Percentiles rank a stretch among this genome's conserved stretches.
phyloP scores from a whole-genome alignment of 305 asterid genomes.

The Fraxinus dipetala region DNA sequence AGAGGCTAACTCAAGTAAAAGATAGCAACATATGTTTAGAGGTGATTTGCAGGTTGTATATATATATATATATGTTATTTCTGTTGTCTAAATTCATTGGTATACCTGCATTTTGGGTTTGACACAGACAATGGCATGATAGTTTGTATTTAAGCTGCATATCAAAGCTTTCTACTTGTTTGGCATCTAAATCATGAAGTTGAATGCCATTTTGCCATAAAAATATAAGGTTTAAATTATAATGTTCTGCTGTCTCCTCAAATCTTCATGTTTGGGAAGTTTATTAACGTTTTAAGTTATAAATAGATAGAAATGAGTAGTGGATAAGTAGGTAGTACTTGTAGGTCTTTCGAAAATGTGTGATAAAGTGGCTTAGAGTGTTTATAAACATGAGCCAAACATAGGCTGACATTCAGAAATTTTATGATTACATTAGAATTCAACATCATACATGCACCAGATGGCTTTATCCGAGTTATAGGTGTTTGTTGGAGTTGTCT shows the following conservation, averaged over 20 bases:
- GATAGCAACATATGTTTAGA: not conserved
- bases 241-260: not conserved
- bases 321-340: not conserved
- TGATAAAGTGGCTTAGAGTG: not conserved
- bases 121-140: not conserved
- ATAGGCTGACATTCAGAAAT: not conserved
- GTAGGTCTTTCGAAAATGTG: not conserved
- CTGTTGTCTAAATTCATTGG: not conserved
- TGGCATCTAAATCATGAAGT: not conserved
- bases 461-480: not conserved
- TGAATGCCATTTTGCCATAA: not conserved
- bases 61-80: not conserved
- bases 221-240: not conserved
- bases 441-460: not conserved
- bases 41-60: not conserved
- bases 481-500: not conserved
- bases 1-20: not conserved
- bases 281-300: not conserved
- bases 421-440: not conserved
- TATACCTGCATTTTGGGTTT: not conserved
- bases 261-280: not conserved
- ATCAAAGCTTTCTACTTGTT: not conserved
- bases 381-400: not conserved
- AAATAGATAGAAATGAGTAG: not conserved
- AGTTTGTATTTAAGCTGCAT: not conserved